Base-by-base conservation (phyloP, 805 yeast genomes). In the Starmerella apicola region DNA sequence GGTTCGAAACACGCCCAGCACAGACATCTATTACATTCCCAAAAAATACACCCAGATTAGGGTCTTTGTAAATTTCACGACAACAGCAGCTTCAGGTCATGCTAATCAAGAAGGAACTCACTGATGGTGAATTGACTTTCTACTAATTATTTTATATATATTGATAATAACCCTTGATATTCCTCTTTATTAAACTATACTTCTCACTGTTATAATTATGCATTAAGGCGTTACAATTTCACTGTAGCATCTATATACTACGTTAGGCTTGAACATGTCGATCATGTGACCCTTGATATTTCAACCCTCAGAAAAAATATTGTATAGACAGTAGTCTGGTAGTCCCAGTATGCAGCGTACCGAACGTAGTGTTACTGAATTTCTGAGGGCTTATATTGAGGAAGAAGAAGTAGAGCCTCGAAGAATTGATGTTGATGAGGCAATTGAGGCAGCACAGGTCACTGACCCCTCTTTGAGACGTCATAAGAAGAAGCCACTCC, bases 381-480 rank as follows among this genome's bases (percentile, higher is more conserved):
- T 58, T 10, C 47, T 58, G 8, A 24, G 42, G n/a, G 55, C 50
- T 7, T 56, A 48, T 37, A 43, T 57, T 13, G 51, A 47, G 20
- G 55, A 50, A 27, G 54, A 51, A 32, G 46, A 79, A 75, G 3
- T 65, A 74, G 38, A 37, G 8, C 46, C 45, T 9, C 32, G 43
- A 3, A 13, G 42, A 6, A 27, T 49, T 3, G 45, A 43, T 23
- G 19, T 38, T n/a, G 49, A 41, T 7, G 44, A 42, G 16, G 55
- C 53, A 13, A 34, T 50, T 16, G 48, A 42, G n/a, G 43, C 50
- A 43, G 74, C 76, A 13, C 83, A 79, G 51, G 57, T 66, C 24
- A 74, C 76, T 36, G 94, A 84, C 46, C 61, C 74, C 28, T 71
- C 78, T 24, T 63, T 85, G 50, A 69, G 72, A 42, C 64, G 96